Evolutionary conservation across 2,329 filamentous ascomycete species (phyloP), one percentile per base, ranked within the genome.

Genomic region (Myriosclerotinia duriaeana): DNA sequence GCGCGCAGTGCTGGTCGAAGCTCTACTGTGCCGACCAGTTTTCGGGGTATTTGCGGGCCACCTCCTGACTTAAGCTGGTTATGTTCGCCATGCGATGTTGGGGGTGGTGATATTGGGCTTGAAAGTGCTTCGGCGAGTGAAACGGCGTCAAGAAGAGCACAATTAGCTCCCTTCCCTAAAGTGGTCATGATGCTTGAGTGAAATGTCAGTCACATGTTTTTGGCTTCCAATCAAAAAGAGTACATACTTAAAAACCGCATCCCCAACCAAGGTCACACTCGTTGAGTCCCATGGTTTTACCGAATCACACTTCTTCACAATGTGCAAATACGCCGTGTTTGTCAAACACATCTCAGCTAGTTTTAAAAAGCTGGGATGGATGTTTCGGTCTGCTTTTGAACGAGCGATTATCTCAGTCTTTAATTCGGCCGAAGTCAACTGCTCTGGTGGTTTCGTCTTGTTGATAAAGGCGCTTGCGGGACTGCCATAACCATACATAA

Each of bases 131-230:
- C 71, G 20, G 72, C 68, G 11, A 75, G 69, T 52, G 69, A 70
- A 12, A 73, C 55, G 2, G 73, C 72, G 46, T 75, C 73, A n/a
- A 74, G 70, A 12, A 75, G 55, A 2, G 73, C 73, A 59, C 72
- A 74, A 44, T 75, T 75, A 3, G 72, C 72, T 22, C 73, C 73
- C 63, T 73, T 74, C 2, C 71, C 70, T 15, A 75, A 66, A 61
- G 71, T 74, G 0, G 71, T 75, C 20, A 71, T 69, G 38, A 75
- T 75, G 58, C 72, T 74, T 42, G 20, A 61, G 15, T 20, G 14
- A 11, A 20, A 20, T 8, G 22, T 68, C 44, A 71, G 67, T 60
- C 53, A 53, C 20, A 30, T 48, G 40, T 48, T 11, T 9, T 17
- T 20, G 7, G 9, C 12, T 42, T 22, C 7, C 6, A 11, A 17